Evolutionary conservation across 1,139 yeast genomes (phyloP).

Genomic region (Suhomyces kunorum): DNA sequence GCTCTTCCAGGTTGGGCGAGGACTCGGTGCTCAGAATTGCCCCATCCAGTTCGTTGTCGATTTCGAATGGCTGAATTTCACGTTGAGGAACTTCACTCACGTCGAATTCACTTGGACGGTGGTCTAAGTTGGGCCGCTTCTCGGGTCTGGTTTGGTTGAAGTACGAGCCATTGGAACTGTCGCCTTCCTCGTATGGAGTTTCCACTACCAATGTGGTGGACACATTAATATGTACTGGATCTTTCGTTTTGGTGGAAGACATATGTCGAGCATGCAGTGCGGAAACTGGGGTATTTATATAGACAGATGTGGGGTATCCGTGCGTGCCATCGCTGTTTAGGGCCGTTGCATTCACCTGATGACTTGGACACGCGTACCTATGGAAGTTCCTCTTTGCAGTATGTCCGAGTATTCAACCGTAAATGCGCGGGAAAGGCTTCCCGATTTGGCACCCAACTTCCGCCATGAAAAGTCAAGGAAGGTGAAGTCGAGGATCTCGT

Average conservation of each 20-base stretch:
- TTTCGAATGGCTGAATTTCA: slow-evolving; percentile 5
- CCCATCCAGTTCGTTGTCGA: slow-evolving; percentile 1
- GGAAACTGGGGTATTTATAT: too few relatives aligned
- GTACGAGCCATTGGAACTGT: slow-evolving; percentile 4
- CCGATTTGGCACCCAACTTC: too few relatives aligned
- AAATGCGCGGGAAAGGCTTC: too few relatives aligned
- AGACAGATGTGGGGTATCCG: too few relatives aligned
- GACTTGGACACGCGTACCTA: too few relatives aligned
- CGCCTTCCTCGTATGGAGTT: slow-evolving; percentile 9
- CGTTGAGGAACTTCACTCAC: background rate
- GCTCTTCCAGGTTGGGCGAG: background rate
- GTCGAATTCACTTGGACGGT: slow-evolving; percentile 13
- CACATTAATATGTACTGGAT: background rate
- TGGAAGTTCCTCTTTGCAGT: too few relatives aligned
- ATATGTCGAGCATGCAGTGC: too few relatives aligned
- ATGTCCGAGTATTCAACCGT: too few relatives aligned
- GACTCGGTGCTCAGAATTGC: background rate
- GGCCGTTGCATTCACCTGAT: too few relatives aligned
- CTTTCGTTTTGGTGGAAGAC: slow-evolving; percentile 6
- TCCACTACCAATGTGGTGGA: slow-evolving; percentile 8
- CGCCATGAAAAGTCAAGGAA: too few relatives aligned
- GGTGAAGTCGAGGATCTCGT: too few relatives aligned
- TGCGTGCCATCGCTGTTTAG: too few relatives aligned
- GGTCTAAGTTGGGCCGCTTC: slow-evolving; percentile 15
- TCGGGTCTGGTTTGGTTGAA: slow-evolving; percentile 7